Evolutionary conservation across 2,329 filamentous ascomycete species (phyloP).

Genomic region (Fusarium papillatum): DNA sequence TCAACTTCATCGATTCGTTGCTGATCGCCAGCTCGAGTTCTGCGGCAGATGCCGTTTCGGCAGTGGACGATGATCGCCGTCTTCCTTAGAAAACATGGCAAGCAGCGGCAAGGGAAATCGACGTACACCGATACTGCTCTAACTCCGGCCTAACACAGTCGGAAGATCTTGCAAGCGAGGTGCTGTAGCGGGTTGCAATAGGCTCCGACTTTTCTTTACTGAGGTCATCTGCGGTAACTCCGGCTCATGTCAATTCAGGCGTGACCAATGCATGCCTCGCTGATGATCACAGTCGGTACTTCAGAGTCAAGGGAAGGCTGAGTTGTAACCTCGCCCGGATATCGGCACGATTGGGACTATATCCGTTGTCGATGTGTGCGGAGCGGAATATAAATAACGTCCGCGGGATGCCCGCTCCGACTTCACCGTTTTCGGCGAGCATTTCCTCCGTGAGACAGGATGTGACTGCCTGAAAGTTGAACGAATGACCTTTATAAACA

Average conservation of each 20-base stretch:
- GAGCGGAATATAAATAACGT: neutral
- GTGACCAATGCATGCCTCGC: neutral
- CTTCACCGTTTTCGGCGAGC: neutral
- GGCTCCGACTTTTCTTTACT: neutral
- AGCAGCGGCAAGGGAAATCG: neutral
- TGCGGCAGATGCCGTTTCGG: neutral
- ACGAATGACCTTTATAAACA: neutral
- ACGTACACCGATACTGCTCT: neutral
- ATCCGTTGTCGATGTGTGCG: neutral
- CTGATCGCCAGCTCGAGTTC: neutral
- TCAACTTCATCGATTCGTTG: neutral
- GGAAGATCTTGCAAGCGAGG: neutral
- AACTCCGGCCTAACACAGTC: neutral
- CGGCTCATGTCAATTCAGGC: neutral
- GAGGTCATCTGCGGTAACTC: neutral
- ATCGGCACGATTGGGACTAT: neutral
- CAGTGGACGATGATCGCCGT: neutral
- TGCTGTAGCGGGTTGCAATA: neutral
- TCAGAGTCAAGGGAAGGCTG: neutral
- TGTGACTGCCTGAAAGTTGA: neutral
- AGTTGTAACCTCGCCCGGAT: neutral
- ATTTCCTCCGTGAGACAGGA: neutral
- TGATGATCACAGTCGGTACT: neutral
- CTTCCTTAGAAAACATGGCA: neutral
- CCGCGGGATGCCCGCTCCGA: neutral